Conservation (phyloP, 1,284 basidiomycete genomes). For the Cutaneotrichosporon mucoides region DNA sequence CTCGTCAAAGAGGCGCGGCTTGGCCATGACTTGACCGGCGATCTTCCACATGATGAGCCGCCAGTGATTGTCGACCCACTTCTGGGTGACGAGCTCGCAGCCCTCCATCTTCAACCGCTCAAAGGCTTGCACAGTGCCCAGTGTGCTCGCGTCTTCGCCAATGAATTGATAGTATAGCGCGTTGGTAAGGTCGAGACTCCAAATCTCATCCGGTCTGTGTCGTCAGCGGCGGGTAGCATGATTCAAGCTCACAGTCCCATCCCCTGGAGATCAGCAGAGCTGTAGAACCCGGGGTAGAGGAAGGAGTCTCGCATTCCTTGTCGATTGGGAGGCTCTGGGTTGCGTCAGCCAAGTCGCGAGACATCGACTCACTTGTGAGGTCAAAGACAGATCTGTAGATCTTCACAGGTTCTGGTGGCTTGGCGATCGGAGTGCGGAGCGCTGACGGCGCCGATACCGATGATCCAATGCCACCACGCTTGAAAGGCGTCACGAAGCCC, state of each 20-base stretch:
- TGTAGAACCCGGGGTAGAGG: constrained; percentile 59
- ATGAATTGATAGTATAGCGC: constrained; percentile 66
- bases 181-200: constrained; percentile 57
- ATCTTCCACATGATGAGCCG: constrained; percentile 88
- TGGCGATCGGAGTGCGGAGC: constrained; percentile 1
- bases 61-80: constrained; percentile 94
- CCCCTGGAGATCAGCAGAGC: constrained; percentile 53
- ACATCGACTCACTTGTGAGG: constrained; percentile 30
- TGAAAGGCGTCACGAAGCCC: constrained; percentile 47
- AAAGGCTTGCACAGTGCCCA: constrained; percentile 31
- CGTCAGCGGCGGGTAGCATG: neutral
- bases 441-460: neutral
- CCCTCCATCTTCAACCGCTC: constrained; percentile 25
- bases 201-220: constrained; percentile 55
- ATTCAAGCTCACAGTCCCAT: constrained; percentile 61
- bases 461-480: constrained; percentile 5
- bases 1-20: constrained; percentile 59
- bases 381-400: constrained; percentile 38
- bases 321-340: constrained; percentile 24
- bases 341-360: neutral
- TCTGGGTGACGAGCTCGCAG: constrained; percentile 28
- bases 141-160: constrained; percentile 22
- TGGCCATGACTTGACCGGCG: constrained; percentile 70
- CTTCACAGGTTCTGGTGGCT: constrained; percentile 3
- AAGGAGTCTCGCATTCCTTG: constrained; percentile 25